phyloP scores from a whole-genome alignment of 257 asterid genomes.

The Solanum arcanum region DNA sequence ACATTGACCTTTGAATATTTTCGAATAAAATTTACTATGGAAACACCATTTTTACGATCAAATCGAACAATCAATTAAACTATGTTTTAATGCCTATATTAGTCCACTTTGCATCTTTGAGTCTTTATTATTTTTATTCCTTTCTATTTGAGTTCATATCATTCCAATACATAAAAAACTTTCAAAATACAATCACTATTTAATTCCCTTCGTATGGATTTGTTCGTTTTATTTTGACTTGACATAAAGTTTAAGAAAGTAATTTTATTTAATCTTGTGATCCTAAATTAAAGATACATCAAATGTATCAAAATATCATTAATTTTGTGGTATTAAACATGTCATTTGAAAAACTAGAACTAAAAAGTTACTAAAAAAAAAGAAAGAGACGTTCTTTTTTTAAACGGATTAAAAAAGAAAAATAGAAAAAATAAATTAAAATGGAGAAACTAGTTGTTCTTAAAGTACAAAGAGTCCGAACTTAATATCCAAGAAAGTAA shows the following conservation, averaged over 20 bases:
- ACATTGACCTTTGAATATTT: background rate
- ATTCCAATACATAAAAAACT: background rate
- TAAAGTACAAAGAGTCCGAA: background rate
- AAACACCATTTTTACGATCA: background rate
- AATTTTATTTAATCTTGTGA: background rate
- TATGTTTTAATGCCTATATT: background rate
- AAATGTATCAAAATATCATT: background rate
- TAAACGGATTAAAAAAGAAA: too few relatives aligned
- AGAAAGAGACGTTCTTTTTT: background rate
- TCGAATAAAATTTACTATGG: background rate
- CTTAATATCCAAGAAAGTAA: background rate
- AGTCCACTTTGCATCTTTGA: background rate
- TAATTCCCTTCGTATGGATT: too few relatives aligned
- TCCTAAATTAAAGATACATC: background rate
- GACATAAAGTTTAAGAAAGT: too few relatives aligned
- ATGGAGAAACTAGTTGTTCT: background rate
- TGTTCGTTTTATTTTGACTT: too few relatives aligned
- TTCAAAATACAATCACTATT: background rate
- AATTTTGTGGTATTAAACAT: background rate
- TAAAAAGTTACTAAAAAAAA: too few relatives aligned
- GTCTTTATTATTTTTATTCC: background rate
- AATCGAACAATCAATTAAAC: background rate
- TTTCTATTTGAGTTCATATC: background rate
- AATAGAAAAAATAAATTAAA: too few relatives aligned
- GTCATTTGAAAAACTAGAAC: too few relatives aligned